phyloP scores from a whole-genome alignment of 2,329 filamentous ascomycete genomes.

The Aspergillus jensenii region DNA sequence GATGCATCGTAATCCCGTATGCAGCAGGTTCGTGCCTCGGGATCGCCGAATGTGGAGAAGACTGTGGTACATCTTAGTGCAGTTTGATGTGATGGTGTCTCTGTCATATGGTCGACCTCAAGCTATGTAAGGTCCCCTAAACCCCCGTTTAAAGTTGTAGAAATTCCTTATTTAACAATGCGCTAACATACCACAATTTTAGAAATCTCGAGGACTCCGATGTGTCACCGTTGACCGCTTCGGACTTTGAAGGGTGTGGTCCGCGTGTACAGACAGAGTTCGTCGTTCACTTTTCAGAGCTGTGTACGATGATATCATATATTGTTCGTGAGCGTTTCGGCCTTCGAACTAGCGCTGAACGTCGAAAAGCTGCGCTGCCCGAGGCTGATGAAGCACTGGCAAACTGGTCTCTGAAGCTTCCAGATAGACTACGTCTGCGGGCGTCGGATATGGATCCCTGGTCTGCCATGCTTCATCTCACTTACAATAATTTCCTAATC shows the following conservation, averaged over 20 bases:
- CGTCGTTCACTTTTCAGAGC: slow-evolving; percentile 50
- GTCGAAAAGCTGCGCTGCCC: slow-evolving; percentile 42
- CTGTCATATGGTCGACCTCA: slow-evolving; percentile 53
- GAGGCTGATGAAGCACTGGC: slow-evolving; percentile 44
- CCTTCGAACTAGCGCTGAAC: slow-evolving; percentile 38
- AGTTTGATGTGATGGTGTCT: slow-evolving; percentile 46
- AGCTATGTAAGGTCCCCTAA: slow-evolving; percentile 41
- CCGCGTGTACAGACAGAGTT: slow-evolving; percentile 45
- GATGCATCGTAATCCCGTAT: slow-evolving; percentile 50
- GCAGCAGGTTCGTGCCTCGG: slow-evolving; percentile 41
- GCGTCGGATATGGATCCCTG: slow-evolving; percentile 44
- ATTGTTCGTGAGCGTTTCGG: slow-evolving; percentile 45
- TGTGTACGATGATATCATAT: slow-evolving; percentile 53
- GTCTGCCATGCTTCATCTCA: slow-evolving; percentile 46
- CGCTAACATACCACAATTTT: not conserved
- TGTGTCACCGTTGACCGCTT: slow-evolving; percentile 44
- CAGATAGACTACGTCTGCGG: slow-evolving; percentile 41
- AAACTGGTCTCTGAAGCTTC: slow-evolving; percentile 43
- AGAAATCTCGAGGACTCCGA: slow-evolving; percentile 54
- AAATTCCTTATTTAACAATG: not conserved
- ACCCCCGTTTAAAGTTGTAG: not conserved
- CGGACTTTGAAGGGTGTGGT: slow-evolving; percentile 51
- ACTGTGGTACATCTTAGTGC: slow-evolving; percentile 46
- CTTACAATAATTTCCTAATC: slow-evolving; percentile 48
- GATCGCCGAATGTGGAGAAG: slow-evolving; percentile 46